Percentiles rank a stretch among this genome's conserved stretches.
These are phyloP conservation scores for Tricholoma flavovirens DNA, from an alignment of 768 basidiomycete species.

Conservation along the genomic window DNA sequence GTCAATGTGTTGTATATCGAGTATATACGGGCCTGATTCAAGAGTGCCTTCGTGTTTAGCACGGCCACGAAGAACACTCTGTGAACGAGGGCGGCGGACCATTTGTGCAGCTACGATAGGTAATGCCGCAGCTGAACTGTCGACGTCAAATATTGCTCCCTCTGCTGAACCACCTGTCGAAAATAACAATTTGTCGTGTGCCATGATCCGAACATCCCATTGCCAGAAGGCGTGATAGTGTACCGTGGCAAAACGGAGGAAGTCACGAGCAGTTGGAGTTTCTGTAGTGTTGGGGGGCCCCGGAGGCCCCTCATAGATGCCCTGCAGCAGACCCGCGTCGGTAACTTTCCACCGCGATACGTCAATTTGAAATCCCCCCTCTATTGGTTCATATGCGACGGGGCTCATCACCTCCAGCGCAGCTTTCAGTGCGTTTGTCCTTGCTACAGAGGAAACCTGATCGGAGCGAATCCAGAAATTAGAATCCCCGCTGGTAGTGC, in stretches of 20 bases:
- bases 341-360: not conserved
- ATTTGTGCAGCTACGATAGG: not conserved
- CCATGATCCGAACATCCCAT: not conserved
- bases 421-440: constrained; percentile 15
- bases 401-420: constrained; percentile 4
- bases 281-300: not conserved
- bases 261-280: constrained; percentile 16
- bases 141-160: not conserved
- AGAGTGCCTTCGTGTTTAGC: not conserved
- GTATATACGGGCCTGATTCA: constrained; percentile 2
- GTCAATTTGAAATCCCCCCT: not conserved
- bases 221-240: constrained; percentile 14
- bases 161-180: constrained; percentile 13
- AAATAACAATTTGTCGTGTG: constrained; percentile 11
- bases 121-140: not conserved
- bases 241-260: constrained; percentile 18
- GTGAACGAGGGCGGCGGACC: not conserved
- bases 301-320: not conserved
- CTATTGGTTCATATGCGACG: constrained; percentile 1
- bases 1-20: constrained; percentile 14
- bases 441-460: constrained; percentile 11
- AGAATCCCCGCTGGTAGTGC: constrained; percentile 13
- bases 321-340: constrained; percentile 1
- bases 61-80: not conserved
- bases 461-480: constrained; percentile 24